Conservation (phyloP, 2,329 filamentous ascomycete species). For the Ophiostoma himal-ulmi region DNA sequence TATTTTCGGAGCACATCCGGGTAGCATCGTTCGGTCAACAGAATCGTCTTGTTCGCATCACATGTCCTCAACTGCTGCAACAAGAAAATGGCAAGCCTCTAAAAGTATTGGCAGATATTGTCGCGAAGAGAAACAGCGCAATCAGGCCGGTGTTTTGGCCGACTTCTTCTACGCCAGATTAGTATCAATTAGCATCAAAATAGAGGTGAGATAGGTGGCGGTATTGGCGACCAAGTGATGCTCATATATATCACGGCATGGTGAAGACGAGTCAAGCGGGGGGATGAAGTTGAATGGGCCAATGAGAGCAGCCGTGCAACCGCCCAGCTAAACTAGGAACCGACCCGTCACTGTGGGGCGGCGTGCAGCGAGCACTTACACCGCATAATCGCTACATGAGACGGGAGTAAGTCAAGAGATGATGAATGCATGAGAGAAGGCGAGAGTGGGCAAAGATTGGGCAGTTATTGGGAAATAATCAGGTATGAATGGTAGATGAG, state of each 20-base stretch:
- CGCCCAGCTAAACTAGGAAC: conserved; percentile 21
- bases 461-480: no score
- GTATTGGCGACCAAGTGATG: background rate
- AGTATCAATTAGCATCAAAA: no score
- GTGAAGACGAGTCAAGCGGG: background rate
- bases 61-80: background rate
- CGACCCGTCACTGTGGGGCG: conserved; percentile 11
- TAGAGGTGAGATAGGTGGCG: background rate
- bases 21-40: background rate
- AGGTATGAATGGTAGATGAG: no score
- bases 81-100: background rate
- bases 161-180: no score
- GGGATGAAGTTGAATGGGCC: conserved; percentile 15
- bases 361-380: conserved; percentile 7
- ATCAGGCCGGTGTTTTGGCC: background rate
- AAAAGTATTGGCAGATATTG: background rate
- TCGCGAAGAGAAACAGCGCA: background rate
- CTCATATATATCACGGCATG: background rate
- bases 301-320: conserved; percentile 25
- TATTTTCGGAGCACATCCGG: background rate
- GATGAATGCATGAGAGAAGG: background rate
- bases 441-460: no score
- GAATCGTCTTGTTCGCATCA: background rate
- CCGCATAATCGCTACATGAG: background rate
- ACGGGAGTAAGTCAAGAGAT: background rate